These are phyloP conservation scores for Aspergillus novofumigatus DNA, from an alignment of 2,329 filamentous ascomycete species.

Conservation along the genomic window DNA sequence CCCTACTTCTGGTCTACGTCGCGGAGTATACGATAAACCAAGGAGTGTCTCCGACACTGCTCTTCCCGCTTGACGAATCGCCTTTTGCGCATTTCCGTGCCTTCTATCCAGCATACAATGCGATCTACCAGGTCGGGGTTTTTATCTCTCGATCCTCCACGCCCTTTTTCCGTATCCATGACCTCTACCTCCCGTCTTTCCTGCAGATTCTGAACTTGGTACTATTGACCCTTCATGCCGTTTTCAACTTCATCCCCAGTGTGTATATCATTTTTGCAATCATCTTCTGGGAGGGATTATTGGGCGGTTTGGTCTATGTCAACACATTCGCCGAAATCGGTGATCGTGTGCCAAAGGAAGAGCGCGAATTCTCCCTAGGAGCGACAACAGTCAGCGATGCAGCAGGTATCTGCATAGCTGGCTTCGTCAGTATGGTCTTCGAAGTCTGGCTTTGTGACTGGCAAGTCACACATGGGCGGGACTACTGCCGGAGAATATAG, in stretches of 20 bases:
- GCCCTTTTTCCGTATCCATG: constrained; percentile 76
- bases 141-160: constrained; percentile 91
- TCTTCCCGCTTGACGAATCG: constrained; percentile 72
- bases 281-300: constrained; percentile 88
- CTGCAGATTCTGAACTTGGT: constrained; percentile 76
- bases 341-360: constrained; percentile 69
- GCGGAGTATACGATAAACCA: constrained; percentile 98
- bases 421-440: constrained; percentile 75
- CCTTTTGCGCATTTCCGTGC: constrained; percentile 78
- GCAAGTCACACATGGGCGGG: constrained; percentile 75
- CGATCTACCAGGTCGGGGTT: constrained; percentile 91
- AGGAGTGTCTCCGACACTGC: constrained; percentile 80
- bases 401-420: constrained; percentile 82
- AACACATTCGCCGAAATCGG: constrained; percentile 94
- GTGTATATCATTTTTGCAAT: constrained; percentile 82
- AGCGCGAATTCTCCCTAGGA: constrained; percentile 85
- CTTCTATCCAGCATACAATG: constrained; percentile 93
- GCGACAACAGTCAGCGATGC: constrained; percentile 92
- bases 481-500: constrained; percentile 60
- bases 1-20: constrained; percentile 85
- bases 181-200: constrained; percentile 75
- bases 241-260: constrained; percentile 76
- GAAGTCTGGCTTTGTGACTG: constrained; percentile 79
- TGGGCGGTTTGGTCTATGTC: constrained; percentile 90
- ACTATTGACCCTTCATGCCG: constrained; percentile 68